Conservation (phyloP, 768 basidiomycete species). For the Lyophyllum semitale region DNA sequence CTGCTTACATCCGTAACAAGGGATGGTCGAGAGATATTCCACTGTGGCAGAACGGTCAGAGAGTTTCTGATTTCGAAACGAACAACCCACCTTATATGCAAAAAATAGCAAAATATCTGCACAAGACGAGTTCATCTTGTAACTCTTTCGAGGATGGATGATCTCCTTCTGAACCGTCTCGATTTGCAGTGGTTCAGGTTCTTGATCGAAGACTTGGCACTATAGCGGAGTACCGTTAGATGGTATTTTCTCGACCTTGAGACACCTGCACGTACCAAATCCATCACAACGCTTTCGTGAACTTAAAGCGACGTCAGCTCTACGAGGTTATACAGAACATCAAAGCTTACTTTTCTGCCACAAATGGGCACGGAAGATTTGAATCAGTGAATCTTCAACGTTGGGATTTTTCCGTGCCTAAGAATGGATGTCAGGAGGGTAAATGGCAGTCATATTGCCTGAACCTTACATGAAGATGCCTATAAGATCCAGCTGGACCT, state of each 20-base stretch:
- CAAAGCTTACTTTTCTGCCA: conserved; percentile 94
- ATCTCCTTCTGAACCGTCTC: conserved; percentile 99
- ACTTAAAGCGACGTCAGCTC: conserved; percentile 40
- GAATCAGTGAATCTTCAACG: conserved; percentile 98
- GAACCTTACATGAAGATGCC: conserved; percentile 83
- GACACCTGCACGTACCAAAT: conserved; percentile 53
- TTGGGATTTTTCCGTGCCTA: conserved; percentile 98
- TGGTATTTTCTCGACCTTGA: background rate
- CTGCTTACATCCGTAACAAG: conserved; percentile 42
- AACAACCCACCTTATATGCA: conserved; percentile 69
- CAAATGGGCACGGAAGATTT: conserved; percentile 99
- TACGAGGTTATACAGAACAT: conserved; percentile 23
- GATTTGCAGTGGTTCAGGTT: conserved; percentile 95
- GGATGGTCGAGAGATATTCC: conserved; percentile 73
- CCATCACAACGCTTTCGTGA: conserved; percentile 92
- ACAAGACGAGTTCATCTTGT: conserved; percentile 99
- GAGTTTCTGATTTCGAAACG: background rate
- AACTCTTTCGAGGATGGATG: conserved; percentile 98
- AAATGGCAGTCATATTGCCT: background rate
- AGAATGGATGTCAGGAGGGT: background rate
- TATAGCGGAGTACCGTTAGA: conserved; percentile 20
- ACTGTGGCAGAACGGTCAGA: conserved; percentile 43
- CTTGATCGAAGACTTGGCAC: conserved; percentile 99
- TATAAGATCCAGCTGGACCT: conserved; percentile 97
- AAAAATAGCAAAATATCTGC: conserved; percentile 98